Evolutionary conservation across 2,329 filamentous ascomycete species (phyloP).

Genomic region (Sporothrix inflata): DNA sequence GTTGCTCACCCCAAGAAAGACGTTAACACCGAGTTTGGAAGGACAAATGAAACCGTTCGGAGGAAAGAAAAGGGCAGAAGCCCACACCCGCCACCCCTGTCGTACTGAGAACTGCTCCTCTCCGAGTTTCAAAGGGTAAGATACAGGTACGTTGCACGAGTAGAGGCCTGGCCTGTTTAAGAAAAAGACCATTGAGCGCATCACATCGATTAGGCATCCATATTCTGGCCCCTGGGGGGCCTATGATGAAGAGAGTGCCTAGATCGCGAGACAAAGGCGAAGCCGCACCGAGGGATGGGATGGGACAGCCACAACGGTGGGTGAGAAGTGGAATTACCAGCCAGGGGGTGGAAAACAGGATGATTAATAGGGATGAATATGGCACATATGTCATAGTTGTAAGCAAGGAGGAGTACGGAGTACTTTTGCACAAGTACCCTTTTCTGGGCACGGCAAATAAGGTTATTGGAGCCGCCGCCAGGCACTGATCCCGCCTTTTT

Average conservation of each 20-base stretch:
- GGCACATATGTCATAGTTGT: not conserved
- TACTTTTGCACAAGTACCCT: not conserved
- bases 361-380: not conserved
- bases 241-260: not conserved
- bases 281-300: not conserved
- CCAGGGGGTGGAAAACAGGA: not conserved
- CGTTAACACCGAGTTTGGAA: constrained; percentile 18
- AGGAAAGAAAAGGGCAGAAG: not conserved
- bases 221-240: not conserved
- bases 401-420: not conserved
- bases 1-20: too few relatives aligned
- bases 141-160: too few relatives aligned
- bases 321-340: constrained; percentile 18
- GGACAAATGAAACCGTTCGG: constrained; percentile 4
- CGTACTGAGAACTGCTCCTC: constrained; percentile 9
- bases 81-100: not conserved
- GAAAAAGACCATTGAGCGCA: not conserved
- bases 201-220: constrained; percentile 23
- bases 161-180: constrained; percentile 4
- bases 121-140: not conserved
- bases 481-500: constrained; percentile 6
- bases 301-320: not conserved
- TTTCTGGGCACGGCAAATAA: constrained; percentile 10
- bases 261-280: not conserved
- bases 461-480: constrained; percentile 18